Conservation (phyloP, 768 basidiomycete species). For the Lentinula aciculospora region DNA sequence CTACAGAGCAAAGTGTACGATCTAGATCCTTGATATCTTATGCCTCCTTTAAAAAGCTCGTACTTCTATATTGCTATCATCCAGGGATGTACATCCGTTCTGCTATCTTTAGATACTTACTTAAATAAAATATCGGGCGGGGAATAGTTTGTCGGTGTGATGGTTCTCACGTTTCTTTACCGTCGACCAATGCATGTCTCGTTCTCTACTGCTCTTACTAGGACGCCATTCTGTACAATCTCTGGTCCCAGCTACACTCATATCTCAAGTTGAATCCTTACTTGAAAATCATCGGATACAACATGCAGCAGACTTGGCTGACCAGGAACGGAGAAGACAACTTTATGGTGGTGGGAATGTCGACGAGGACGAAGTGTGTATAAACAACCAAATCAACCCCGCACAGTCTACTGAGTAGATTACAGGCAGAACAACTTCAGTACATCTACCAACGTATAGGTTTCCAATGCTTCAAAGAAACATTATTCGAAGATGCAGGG, state of each 20-base stretch:
- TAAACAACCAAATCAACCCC: slow-evolving; percentile 7
- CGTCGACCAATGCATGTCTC: slow-evolving; percentile 21
- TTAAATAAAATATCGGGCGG: too few species aligned
- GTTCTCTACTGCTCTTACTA: slow-evolving; percentile 63
- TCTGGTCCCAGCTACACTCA: slow-evolving; percentile 65
- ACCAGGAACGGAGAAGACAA: slow-evolving; percentile 49
- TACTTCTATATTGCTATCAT: too few species aligned
- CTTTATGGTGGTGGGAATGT: slow-evolving; percentile 45
- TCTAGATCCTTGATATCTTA: too few species aligned
- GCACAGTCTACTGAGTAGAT: not conserved
- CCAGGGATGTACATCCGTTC: too few species aligned
- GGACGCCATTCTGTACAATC: slow-evolving; percentile 56
- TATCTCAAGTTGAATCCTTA: slow-evolving; percentile 66
- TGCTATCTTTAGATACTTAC: too few species aligned
- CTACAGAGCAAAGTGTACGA: not conserved
- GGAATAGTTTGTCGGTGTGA: too few species aligned
- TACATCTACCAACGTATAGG: slow-evolving; percentile 83
- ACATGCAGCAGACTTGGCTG: slow-evolving; percentile 58
- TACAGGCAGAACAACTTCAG: slow-evolving; percentile 60
- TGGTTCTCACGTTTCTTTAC: not conserved
- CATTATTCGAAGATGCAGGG: slow-evolving; percentile 79
- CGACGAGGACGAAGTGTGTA: slow-evolving; percentile 49
- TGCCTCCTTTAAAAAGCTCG: not conserved
- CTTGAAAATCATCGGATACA: slow-evolving; percentile 59
- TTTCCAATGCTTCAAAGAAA: slow-evolving; percentile 72